Evolutionary conservation across 2,329 filamentous ascomycete species (phyloP), one percentile per base, ranked within the genome.

Genomic region (Colletotrichum lentis): DNA sequence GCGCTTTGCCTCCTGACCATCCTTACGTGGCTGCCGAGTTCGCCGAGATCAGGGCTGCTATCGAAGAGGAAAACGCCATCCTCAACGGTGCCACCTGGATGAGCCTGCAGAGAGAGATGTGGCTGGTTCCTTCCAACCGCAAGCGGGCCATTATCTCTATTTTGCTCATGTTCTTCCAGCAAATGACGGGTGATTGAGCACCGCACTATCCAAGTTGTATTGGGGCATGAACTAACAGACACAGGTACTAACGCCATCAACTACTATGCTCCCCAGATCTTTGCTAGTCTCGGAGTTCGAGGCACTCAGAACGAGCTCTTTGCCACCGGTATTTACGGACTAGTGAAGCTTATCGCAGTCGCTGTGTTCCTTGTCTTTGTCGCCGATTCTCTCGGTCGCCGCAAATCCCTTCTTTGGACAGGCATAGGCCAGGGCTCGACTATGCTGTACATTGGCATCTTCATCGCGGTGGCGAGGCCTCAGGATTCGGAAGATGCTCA

Each of bases 251-350:
- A 71, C 41, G 70, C 70, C 5, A 62, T 71, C 57, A 71, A 70
- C 41, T 63, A 68, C 43, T 62, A 87, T 74, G 82, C 81, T 0
- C 88, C 88, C 0, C 88, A 84, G 1, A 85, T 91, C n/a, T 91
- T 91, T 80, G 81, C 82, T 70, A 85, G 83, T 20, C 85, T 91
- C 50, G 89, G 89, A 27, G 81, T 91, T 60, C 80, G 73, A 1
- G 87, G 87, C 4, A 86, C 85, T 4, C 85, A 83, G 73, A 84
- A 84, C 3, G 80, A 81, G 24, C 83, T 90, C 70, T 79, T 90
- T 22, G 88, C 88, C 0, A 90, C 88, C 0, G 88, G 88, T 24
- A 85, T 91, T 62, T 90, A 89, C 70, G 88, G 88, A 14, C 85
- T 89, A 1, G 85, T 90, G 71, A 90, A 90, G 62, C 69, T 72